Base-by-base conservation (phyloP, 2,329 filamentous ascomycete species). In the Colletotrichum costaricense region DNA sequence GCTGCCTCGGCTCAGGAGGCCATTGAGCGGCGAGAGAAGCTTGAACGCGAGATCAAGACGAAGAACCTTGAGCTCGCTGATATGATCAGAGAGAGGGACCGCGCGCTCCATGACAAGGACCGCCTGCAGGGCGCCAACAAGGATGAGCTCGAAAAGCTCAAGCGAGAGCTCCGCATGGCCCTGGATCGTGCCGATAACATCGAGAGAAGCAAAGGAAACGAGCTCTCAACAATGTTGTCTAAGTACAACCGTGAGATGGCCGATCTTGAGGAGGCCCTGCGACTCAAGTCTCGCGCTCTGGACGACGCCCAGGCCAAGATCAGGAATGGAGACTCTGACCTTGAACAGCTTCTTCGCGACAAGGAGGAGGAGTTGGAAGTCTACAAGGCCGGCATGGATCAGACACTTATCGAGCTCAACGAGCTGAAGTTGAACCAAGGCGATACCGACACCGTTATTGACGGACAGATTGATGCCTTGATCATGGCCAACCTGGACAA, bases 51-150 rank as follows among this genome's bases (percentile, higher is more conserved):
- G 85, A 93, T 99, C 82, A 99, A 99, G 90, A 98, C 96, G 35
- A 99, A 99, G 90, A 99, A 99, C 81, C 87, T 99, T n/a, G 97
- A 99, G 83, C 86, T 99, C 74, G 97, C 97, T 38, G 95, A 98
- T 82, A 98, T 99, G 97, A 99, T 99, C 76, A 91, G 97, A 56
- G 97, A 99, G 85, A 90, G 97, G 77, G 97, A 99, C 80, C 92
- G 97, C 76, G 97, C 97, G 35, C 85, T 98, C 65, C 95, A 98
- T 80, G 97, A 99, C 75, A 95, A 95, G 82, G 97, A 99, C 80
- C 91, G 97, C 68, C 86, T 93, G n/a, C 91, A 88, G 64, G 97
- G 97, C 63, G 93, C 92, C 67, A 95, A 95, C 83, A 95, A 94
- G 79, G 97, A 99, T 71, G 97, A 99, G 81, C 79, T 98, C 12